Base-by-base conservation (phyloP, 306 rosid genomes). In the Vigna radiata region DNA sequence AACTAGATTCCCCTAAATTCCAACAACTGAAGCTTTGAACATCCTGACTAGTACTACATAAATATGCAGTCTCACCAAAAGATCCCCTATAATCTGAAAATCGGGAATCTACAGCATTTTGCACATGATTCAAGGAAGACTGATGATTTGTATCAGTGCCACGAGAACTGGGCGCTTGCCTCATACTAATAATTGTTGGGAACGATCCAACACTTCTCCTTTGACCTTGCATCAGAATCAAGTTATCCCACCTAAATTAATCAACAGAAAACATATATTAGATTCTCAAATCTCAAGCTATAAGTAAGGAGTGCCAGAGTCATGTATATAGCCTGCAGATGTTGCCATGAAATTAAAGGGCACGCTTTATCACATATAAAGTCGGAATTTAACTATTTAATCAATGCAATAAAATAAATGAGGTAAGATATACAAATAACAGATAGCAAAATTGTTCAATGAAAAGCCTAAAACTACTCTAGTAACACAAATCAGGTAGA, bases 171-270 rank as follows among this genome's bases (percentile, higher is more conserved):
- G 91, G 82, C 37, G 84, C 92, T 81, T 86, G 91, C 79, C 84
- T 82, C 78, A 87, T 73, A 81, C 85, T 86, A 37, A 80, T 82
- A 74, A 81, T 78, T 23, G 87, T 83, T 14, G 85, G 83, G 68
- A 87, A 87, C 50, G 90, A 82, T 68, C 77, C 87, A 82, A 82
- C 61, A 70, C 87, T 79, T 61, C 87, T 86, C 82, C 91, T 81
- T 79, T 85, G 86, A 73, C 94, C 97, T 86, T 90, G 97, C 96
- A 90, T 93, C 78, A 82, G 86, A 78, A 77, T 69, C 76, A 75
- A 78, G 66, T 29, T 84, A 50, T 73, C 74, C 81, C 82, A 76
- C 89, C 86, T 43, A 46, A 77, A 52, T 54, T 68, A 31, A 74
- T 52, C 59, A 72, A 52, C 74, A 79, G 53, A 53, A 72, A 76